Base-by-base conservation (phyloP, 192 early-diverging fungal species). In the Entomortierella parvispora region DNA sequence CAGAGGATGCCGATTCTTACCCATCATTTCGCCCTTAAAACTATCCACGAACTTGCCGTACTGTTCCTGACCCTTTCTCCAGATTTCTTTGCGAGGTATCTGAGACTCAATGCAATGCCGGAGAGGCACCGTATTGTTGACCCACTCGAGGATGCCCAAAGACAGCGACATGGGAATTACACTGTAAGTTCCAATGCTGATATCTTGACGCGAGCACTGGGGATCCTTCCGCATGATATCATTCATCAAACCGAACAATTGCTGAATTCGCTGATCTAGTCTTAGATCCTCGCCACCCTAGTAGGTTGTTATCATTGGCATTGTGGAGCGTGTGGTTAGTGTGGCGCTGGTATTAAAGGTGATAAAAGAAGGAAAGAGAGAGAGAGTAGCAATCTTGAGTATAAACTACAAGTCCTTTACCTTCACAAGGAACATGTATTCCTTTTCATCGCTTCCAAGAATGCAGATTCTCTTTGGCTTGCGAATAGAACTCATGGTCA, bases 231-330 rank as follows among this genome's bases (percentile, higher is more conserved):
- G 25, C 59, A 94, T 83, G 14, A 93, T 72, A 15, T 79, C 82
- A 58, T 94, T 94, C 93, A 94, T 94, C n/a, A 93, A 71, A 42
- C 81, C 68, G 50, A 94, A 94, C 44, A 93, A 69, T 52, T 93
- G 93, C 52, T 93, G 82, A 29, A 94, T 86, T 59, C 93, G 81
- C 57, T 94, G 93, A 70, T 94, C 93, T 2, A 93, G 68, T 23
- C 93, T 79, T 29, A 94, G 72, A 72, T 94, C 93, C 62, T 94
- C 93, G n/a, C 93, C 93, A 28, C 92, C 93, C 89, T 92, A 58
- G 2, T 33, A 22, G 14, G 45, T 68, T 12, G 1, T 58, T 47
- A 57, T 4, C n/a, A 48, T 48, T 4, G 25, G 44, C 22, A 46
- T 25, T n/a, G n/a, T n/a, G 31, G 25, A 37, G 32, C 4, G 33